These are phyloP conservation scores for Phytophthora quininea DNA, from an alignment of 352 stramenopile species.

Conservation along the genomic window DNA sequence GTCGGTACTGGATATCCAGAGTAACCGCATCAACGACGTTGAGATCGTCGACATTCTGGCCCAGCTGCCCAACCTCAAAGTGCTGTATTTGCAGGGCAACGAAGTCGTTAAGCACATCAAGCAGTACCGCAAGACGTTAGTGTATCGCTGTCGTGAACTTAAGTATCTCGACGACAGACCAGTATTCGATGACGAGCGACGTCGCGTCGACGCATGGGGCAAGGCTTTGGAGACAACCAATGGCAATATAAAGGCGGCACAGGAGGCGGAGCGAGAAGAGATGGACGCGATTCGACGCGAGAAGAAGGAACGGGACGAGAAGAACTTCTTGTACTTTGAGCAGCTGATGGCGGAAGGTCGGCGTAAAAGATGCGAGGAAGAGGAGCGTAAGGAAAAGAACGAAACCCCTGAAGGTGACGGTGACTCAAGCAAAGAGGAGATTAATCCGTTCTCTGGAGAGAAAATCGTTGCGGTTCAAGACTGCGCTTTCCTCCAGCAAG, in stretches of 20 bases:
- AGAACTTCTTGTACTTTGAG: constrained; percentile 89
- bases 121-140: constrained; percentile 84
- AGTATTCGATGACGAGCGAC: constrained; percentile 87
- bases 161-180: constrained; percentile 86
- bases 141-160: constrained; percentile 77
- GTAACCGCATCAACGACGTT: constrained; percentile 77
- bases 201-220: constrained; percentile 83
- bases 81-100: constrained; percentile 86
- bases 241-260: constrained; percentile 81
- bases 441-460: constrained; percentile 77
- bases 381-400: constrained; percentile 35
- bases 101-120: constrained; percentile 89
- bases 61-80: constrained; percentile 80
- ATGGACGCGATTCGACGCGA: constrained; percentile 85
- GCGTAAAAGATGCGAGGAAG: constrained; percentile 58
- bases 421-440: constrained; percentile 33
- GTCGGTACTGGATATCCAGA: constrained; percentile 81
- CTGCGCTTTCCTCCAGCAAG: constrained; percentile 61
- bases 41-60: constrained; percentile 69
- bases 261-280: constrained; percentile 85
- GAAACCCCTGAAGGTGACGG: constrained; percentile 19
- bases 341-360: constrained; percentile 84
- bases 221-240: constrained; percentile 62
- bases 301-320: constrained; percentile 86
- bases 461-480: constrained; percentile 69